phyloP scores from a whole-genome alignment of 2,329 filamentous ascomycete genomes.

The Arthrobotrys conoides region DNA sequence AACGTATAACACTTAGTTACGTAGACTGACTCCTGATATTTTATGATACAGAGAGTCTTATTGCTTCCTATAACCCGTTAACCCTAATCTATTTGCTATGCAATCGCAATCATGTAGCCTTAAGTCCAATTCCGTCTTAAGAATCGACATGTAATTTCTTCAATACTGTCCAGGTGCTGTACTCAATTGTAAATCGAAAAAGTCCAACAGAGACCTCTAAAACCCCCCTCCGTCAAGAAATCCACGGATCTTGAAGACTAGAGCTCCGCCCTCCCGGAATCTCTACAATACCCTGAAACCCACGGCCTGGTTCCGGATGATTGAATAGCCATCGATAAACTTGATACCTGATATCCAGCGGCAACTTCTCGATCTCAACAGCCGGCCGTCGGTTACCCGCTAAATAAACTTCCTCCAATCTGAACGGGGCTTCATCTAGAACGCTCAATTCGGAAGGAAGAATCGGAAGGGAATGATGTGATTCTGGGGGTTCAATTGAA shows the following conservation, averaged over 20 bases:
- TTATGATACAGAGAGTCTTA: no score
- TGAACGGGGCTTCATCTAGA: neutral
- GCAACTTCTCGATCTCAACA: slow-evolving; percentile 1
- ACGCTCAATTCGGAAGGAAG: neutral
- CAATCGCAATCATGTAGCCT: no score
- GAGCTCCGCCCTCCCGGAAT: neutral
- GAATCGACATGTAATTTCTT: no score
- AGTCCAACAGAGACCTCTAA: no score
- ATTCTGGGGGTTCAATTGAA: neutral
- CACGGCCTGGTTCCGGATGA: neutral
- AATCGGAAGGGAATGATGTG: neutral
- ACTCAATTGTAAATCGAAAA: no score
- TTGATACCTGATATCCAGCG: neutral
- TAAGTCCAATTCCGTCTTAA: no score
- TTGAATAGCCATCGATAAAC: slow-evolving; percentile 4
- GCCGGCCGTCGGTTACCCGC: neutral
- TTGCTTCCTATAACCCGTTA: no score
- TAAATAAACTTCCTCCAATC: neutral
- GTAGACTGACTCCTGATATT: no score
- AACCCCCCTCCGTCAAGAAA: neutral
- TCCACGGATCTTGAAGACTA: neutral
- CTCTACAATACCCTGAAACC: neutral
- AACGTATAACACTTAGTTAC: no score
- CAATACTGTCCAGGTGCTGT: no score
- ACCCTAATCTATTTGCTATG: no score